Evolutionary conservation across 768 basidiomycete genomes (phyloP).

Genomic region (Tylopilus sp.): DNA sequence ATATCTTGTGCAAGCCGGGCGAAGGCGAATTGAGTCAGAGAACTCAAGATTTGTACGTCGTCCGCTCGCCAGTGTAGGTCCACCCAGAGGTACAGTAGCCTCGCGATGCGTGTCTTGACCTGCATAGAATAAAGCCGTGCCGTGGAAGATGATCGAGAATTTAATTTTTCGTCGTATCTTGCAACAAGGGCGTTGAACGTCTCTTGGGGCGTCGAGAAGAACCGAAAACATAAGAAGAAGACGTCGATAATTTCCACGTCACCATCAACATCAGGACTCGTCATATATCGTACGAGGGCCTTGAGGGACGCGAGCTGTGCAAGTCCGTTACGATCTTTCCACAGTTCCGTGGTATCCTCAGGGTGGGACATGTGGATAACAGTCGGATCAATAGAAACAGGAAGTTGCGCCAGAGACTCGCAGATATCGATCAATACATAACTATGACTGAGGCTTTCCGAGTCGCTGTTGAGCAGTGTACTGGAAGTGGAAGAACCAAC

Average conservation of each 20-base stretch:
- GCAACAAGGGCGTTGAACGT: constrained; percentile 42
- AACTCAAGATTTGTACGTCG: constrained; percentile 40
- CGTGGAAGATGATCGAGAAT: constrained; percentile 27
- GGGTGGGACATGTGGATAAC: constrained; percentile 31
- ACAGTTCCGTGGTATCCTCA: constrained; percentile 29
- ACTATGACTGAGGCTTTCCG: constrained; percentile 11
- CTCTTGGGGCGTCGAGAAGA: constrained; percentile 52
- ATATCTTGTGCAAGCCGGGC: constrained; percentile 29
- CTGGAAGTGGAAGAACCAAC: constrained; percentile 14
- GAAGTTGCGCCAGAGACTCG: constrained; percentile 28
- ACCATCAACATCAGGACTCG: constrained; percentile 36
- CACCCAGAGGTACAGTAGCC: constrained; percentile 67
- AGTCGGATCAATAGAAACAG: constrained; percentile 21
- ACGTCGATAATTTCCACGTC: constrained; percentile 46
- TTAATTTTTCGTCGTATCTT: constrained; percentile 44
- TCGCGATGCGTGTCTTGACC: constrained; percentile 56
- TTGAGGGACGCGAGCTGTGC: constrained; percentile 36
- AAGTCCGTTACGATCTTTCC: constrained; percentile 24
- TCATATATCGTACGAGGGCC: constrained; percentile 45
- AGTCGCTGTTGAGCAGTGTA: constrained; percentile 18
- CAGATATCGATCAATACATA: constrained; percentile 25
- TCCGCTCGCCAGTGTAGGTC: constrained; percentile 58
- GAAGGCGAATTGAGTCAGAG: constrained; percentile 32
- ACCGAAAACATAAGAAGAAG: constrained; percentile 72
- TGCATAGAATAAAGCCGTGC: constrained; percentile 42